Conservation (phyloP, 495 filamentous ascomycete species). For the Astrothelium macrocarpum region DNA sequence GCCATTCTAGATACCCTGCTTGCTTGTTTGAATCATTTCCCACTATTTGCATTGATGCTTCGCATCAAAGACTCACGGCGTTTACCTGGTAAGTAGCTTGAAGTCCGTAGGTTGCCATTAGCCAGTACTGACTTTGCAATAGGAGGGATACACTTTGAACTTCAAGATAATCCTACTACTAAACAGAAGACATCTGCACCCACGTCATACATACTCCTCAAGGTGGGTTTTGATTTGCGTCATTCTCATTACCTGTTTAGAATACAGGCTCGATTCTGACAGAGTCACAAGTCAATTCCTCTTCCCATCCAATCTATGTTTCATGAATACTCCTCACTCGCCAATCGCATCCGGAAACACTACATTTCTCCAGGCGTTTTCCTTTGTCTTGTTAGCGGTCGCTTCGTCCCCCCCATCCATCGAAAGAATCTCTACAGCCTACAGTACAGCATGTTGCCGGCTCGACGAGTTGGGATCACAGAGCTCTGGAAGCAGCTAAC, state of each 20-base stretch:
- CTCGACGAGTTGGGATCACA: conserved; percentile 61
- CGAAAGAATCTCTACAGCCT: conserved; percentile 90
- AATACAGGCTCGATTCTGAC: conserved; percentile 12
- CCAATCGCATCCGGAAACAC: conserved; percentile 83
- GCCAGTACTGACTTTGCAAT: not conserved
- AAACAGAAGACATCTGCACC: conserved; percentile 24
- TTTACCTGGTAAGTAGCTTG: conserved; percentile 57
- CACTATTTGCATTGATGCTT: conserved; percentile 94
- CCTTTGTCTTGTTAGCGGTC: conserved; percentile 76
- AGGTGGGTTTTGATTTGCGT: conserved; percentile 41
- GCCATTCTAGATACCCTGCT: conserved; percentile 80
- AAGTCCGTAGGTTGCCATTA: not conserved
- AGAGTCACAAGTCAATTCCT: conserved; percentile 60
- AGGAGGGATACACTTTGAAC: conserved; percentile 87
- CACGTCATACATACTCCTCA: conserved; percentile 65
- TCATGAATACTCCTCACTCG: conserved; percentile 92
- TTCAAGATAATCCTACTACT: conserved; percentile 58
- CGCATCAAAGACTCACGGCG: conserved; percentile 85
- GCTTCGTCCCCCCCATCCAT: conserved; percentile 79
- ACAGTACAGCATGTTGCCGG: conserved; percentile 96
- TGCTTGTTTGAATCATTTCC: conserved; percentile 95
- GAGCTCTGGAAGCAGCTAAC: conserved; percentile 81
- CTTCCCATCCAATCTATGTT: conserved; percentile 89
- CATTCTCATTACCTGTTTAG: not conserved
- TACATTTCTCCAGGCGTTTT: conserved; percentile 85